Base-by-base conservation (phyloP, 805 yeast species). In the Hanseniaspora pseudoguilliermondii region DNA sequence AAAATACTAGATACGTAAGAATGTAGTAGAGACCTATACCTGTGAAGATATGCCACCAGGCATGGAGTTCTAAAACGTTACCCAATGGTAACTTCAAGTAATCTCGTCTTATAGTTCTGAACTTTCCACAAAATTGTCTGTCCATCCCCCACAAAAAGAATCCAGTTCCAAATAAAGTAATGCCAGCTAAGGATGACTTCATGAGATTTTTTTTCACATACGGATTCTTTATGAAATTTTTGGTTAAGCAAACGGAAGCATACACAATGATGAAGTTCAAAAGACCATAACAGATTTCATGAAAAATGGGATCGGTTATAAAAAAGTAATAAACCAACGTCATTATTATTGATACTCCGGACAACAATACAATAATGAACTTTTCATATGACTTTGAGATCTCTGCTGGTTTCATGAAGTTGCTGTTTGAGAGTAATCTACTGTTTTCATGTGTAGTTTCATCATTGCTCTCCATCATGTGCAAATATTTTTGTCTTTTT, bases 41-140 rank as follows among this genome's bases (percentile, higher is more conserved):
- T 0, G 93, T 86, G 60, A 86, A 75, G 11, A 86, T 71, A 66
- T 91, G 97, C 97, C 97, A 91, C 97, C 97, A 91, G 25, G 95
- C 96, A 64, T 91, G 97, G 32, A 95, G 84, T 68, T 91, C 97
- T 38, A 91, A 73, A 3, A 91, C 60, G 59, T 88, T 77, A 1
- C 97, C 97, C 54, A 83, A 77, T 2, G 97, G 97, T 51, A 66
- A 49, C 71, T 84, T 76, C 3, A 97, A 95, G 15, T 81, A 67
- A 4, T 70, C 61, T 58, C 93, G 77, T 67, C 96, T 77, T 16
- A 79, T 64, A 7, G 68, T 58, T 41, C 81, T 75, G 68, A 86
- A 82, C 25, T 68, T 66, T 16, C 71, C 61, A 67, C 97, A 91
- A 57, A 84, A 77, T 60, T 86, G 85, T 57, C 86, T 87, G 67